Base-by-base conservation (phyloP, 352 stramenopile species). In the Pythium periplocum region DNA sequence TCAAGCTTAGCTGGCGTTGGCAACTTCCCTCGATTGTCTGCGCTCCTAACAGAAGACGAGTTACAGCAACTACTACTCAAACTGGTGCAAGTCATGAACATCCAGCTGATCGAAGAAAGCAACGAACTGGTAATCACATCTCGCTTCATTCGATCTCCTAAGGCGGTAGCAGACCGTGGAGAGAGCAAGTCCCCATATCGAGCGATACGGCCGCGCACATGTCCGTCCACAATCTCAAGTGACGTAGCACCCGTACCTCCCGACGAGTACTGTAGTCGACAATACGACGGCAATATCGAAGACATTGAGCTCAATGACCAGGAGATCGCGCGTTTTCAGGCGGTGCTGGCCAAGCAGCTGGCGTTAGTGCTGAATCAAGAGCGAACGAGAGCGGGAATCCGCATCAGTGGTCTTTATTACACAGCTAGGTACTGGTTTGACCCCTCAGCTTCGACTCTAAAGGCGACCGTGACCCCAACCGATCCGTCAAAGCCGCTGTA, bases 21-120 rank as follows among this genome's bases (percentile, higher is more conserved):
- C 7, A 92, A 87, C 47, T 69, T 87, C n/a, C 81, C 81, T n/a
- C 73, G 78, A 0, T 59, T 92, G 4, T 90, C 81, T 9, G 47
- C 54, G 26, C 51, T 87, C 4, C 51, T 92, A 34, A 78, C 73
- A 1, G 81, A 87, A 34, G 59, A 84, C 30, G 77, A 87, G 44
- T 57, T 90, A 0, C 66, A 87, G 44, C 73, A 65, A 4, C 48
- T 92, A 11, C 56, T 92, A 4, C 53, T 87, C 34, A 71, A 73
- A 11, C 64, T 90, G 2, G 64, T 87, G 2, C 73, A 90, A 47
- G 58, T 73, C 7, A 44, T 84, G 1, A 66, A 68, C 11, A 71
- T 92, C 8, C 65, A 85, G 32, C 36, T 83, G 0, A 11, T 64
- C 2, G 54, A 73, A 30, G 54, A 66, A 36, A 42, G 45, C 10